Evolutionary conservation across 192 early-diverging fungal species (phyloP).

Genomic region (Gorgonomyces haynaldii): DNA sequence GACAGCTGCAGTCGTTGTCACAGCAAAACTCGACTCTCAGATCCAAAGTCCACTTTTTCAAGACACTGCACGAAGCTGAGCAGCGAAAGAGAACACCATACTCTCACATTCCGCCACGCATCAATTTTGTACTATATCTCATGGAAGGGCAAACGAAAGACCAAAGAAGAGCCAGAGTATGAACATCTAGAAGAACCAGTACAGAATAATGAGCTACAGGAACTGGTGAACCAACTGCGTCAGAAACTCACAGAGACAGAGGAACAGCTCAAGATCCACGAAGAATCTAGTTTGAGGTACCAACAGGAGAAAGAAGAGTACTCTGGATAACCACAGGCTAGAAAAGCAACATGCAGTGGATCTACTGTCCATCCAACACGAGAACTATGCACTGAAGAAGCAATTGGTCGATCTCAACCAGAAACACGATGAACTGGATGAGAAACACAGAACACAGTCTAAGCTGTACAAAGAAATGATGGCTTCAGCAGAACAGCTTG

Average conservation of each 20-base stretch:
- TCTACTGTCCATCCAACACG: constrained; percentile 27
- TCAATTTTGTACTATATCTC: constrained; percentile 24
- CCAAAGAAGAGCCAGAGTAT: background rate
- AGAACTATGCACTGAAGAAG: constrained; percentile 23
- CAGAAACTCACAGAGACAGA: constrained; percentile 24
- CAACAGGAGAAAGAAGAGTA: constrained; percentile 7
- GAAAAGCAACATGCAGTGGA: constrained; percentile 30
- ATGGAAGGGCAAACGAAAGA: constrained; percentile 20
- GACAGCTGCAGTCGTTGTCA: background rate
- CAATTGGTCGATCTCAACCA: constrained; percentile 10
- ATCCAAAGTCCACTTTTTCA: constrained; percentile 14
- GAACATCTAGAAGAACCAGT: constrained; percentile 1
- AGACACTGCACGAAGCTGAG: constrained; percentile 42
- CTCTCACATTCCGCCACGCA: constrained; percentile 42
- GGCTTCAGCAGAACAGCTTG: constrained; percentile 21
- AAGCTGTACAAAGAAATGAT: constrained; percentile 30
- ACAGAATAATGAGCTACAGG: constrained; percentile 6
- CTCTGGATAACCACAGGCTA: constrained; percentile 15
- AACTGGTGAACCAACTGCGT: constrained; percentile 34
- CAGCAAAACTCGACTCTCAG: background rate
- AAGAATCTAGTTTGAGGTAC: background rate
- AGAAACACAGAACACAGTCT: constrained; percentile 20
- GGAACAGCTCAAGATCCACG: constrained; percentile 8
- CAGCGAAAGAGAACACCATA: constrained; percentile 29
- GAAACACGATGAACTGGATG: constrained; percentile 22